Base-by-base conservation (phyloP, 257 asterid genomes). In the Solanum phureja region DNA sequence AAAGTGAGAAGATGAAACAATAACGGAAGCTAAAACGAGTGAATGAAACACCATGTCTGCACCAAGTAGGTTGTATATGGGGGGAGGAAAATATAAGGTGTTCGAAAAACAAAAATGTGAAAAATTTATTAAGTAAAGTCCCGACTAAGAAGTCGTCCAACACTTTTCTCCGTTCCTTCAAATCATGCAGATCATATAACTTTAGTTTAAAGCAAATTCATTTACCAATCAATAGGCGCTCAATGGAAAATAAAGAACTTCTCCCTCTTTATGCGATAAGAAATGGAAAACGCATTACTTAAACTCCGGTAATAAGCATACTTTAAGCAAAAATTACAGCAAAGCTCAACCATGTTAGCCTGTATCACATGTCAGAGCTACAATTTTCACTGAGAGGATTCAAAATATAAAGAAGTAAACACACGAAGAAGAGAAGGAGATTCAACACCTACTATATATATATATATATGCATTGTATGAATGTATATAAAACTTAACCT, bases 1-100 rank as follows among this genome's bases (percentile, higher is more conserved):
- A 56, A 77, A 81, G 68, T 27, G 85, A 81, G 85, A 27, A 81
- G 18, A 37, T 42, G 76, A 64, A n/a, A n/a, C 79, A 38, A 4
- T 8, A 34, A 27, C 3, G 40, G 13, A 14, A 64, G 75, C 37
- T 27, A 37, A 14, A 38, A 35, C 10, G 24, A 84, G 18, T 24
- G 24, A 60, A 64, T 44, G 27, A 2, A 33, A 33, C 38, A 69
- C 38, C 2, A 69, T 7, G 76, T 69, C 34, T 64, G 19, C 35
- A 27, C 9, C 18, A 5, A 11, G 73, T 66, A 66, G 6, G 73
- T 0, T 12, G 34, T 5, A 66, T 24, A 66, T 24, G 8, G n/a
- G 62, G 62, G 62, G n/a, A 18, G 62, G 62, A 52, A 18, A 52
- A 56, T 18, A 18, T 56, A 18, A 56, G 1, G 64, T 56, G 64